Evolutionary conservation across 2,329 filamentous ascomycete species (phyloP).

Genomic region (Neurospora sp.): DNA sequence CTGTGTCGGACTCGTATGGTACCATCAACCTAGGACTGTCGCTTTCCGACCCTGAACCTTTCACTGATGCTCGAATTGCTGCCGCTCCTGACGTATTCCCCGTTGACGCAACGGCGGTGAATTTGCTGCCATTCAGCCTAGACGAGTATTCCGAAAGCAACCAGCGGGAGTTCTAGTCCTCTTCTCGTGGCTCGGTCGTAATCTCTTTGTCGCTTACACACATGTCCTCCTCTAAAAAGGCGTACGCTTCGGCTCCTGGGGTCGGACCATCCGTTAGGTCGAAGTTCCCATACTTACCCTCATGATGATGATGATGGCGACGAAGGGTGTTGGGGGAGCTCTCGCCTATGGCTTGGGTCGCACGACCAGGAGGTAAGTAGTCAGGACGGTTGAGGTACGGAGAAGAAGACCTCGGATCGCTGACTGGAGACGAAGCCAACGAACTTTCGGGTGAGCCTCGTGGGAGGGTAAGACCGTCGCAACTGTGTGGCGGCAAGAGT

Average conservation of each 20-base stretch:
- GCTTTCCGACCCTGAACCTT: neutral
- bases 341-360: neutral
- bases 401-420: conserved; percentile 30
- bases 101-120: neutral
- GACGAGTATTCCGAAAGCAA: neutral
- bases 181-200: neutral
- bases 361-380: conserved; percentile 20
- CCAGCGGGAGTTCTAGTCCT: neutral
- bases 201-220: neutral
- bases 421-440: conserved; percentile 22
- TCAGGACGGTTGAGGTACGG: conserved; percentile 31
- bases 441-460: conserved; percentile 20
- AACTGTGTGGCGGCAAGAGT: conserved; percentile 32
- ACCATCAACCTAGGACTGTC: conserved; percentile 24
- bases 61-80: neutral
- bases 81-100: neutral
- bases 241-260: conserved; percentile 9
- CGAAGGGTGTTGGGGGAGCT: conserved; percentile 6
- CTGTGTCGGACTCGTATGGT: conserved; percentile 33
- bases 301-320: conserved; percentile 36
- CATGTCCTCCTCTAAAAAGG: neutral
- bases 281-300: conserved; percentile 33
- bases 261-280: conserved; percentile 14
- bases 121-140: neutral
- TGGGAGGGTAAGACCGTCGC: conserved; percentile 30